These are phyloP conservation scores for Ceratobasidium sp. DNA, from an alignment of 1,284 basidiomycete genomes.

Conservation along the genomic window DNA sequence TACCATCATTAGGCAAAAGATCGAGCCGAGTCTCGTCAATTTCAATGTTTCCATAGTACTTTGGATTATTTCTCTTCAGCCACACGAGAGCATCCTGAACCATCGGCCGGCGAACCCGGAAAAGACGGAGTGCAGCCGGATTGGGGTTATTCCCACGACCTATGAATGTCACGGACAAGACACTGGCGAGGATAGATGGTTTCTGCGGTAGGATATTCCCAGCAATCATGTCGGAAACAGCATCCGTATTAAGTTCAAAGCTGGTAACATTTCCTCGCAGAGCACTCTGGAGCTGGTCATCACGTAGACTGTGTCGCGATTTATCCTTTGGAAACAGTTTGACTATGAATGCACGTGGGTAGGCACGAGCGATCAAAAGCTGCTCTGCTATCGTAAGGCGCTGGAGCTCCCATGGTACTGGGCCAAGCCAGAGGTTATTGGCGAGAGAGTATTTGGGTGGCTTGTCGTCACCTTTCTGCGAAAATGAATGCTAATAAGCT, in stretches of 20 bases:
- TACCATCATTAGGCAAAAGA: constrained; percentile 32
- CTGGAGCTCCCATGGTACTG: constrained; percentile 52
- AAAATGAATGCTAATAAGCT: neutral
- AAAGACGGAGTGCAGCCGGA: constrained; percentile 51
- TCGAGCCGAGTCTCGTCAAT: constrained; percentile 5
- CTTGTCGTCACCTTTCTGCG: too few relatives aligned
- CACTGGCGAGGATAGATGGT: constrained; percentile 53
- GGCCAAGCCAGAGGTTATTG: constrained; percentile 59
- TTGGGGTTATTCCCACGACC: constrained; percentile 54
- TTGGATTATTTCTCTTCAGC: constrained; percentile 32
- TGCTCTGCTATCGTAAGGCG: constrained; percentile 54
- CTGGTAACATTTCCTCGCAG: constrained; percentile 58
- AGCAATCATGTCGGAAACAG: constrained; percentile 54
- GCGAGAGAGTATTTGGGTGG: constrained; percentile 53
- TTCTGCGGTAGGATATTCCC: constrained; percentile 56
- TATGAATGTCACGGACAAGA: constrained; percentile 57
- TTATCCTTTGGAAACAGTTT: constrained; percentile 55
- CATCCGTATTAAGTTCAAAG: constrained; percentile 53
- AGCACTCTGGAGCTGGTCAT: constrained; percentile 52
- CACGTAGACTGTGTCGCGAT: constrained; percentile 32
- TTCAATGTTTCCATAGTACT: constrained; percentile 23
- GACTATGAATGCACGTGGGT: constrained; percentile 54
- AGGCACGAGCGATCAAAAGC: constrained; percentile 53
- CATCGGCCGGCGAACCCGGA: constrained; percentile 52
- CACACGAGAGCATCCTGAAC: constrained; percentile 51